Evolutionary conservation across 177 flowering plant species (phyloP).

Genomic region (Tripterygium wilfordii): DNA sequence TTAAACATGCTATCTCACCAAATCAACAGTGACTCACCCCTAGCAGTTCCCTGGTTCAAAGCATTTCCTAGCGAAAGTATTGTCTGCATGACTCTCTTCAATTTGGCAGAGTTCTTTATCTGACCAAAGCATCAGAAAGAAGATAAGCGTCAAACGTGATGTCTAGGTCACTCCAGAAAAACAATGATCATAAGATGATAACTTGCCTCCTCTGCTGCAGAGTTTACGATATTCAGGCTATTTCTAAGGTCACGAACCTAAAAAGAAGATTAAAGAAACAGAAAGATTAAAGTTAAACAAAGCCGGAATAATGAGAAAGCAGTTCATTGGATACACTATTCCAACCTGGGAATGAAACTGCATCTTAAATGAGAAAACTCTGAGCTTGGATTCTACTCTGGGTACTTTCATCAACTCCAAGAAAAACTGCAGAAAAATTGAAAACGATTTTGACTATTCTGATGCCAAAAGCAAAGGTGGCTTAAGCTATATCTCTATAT

Average conservation of each 20-base stretch:
- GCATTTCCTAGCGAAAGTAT: constrained; percentile 97
- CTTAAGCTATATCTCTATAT: no score
- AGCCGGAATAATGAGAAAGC: background rate
- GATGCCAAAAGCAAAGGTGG: no score
- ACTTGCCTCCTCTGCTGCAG: constrained; percentile 80
- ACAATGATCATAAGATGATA: background rate
- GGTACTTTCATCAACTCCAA: constrained; percentile 98
- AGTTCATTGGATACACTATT: background rate
- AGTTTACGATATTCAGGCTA: constrained; percentile 64
- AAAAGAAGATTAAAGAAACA: constrained; percentile 5
- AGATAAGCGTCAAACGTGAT: constrained; percentile 1
- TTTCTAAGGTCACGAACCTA: constrained; percentile 75
- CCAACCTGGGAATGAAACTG: constrained; percentile 80
- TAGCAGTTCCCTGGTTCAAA: constrained; percentile 94
- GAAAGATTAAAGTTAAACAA: constrained; percentile 1
- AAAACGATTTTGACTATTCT: constrained; percentile 7
- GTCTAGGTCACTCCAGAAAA: background rate
- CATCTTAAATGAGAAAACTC: constrained; percentile 90
- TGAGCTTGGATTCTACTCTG: constrained; percentile 86
- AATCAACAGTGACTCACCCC: constrained; percentile 43
- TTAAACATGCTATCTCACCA: background rate
- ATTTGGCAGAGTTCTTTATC: constrained; percentile 86
- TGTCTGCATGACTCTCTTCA: constrained; percentile 95
- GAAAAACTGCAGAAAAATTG: constrained; percentile 62
- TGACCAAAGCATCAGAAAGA: constrained; percentile 22